phyloP scores from a whole-genome alignment of 768 basidiomycete genomes.

The Agrocybe pediades region DNA sequence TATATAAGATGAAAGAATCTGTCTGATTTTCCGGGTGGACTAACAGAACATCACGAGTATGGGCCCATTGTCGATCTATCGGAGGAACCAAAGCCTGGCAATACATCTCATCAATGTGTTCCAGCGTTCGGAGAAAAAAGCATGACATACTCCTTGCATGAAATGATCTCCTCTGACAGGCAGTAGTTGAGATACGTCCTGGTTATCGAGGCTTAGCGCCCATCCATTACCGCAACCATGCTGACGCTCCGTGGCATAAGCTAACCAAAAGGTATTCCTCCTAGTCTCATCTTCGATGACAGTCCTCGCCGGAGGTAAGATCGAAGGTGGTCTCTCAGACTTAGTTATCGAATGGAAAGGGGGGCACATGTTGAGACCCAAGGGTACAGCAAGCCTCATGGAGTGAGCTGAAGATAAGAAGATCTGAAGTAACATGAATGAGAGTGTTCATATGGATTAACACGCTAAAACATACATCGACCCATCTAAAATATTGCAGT shows the following conservation, averaged over 20 bases:
- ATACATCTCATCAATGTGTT: background rate
- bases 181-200: slow-evolving; percentile 71
- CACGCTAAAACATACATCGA: slow-evolving; percentile 50
- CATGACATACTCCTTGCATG: slow-evolving; percentile 59
- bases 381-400: slow-evolving; percentile 60
- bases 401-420: slow-evolving; percentile 60
- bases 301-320: slow-evolving; percentile 59
- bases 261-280: slow-evolving; percentile 74
- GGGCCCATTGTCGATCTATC: slow-evolving; percentile 67
- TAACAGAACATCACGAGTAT: slow-evolving; percentile 60
- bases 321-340: slow-evolving; percentile 54
- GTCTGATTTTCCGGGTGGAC: slow-evolving; percentile 61
- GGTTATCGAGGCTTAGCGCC: slow-evolving; percentile 71
- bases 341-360: slow-evolving; percentile 70
- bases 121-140: background rate
- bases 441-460: background rate
- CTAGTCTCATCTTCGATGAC: slow-evolving; percentile 72
- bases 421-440: slow-evolving; percentile 40
- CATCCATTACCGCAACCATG: slow-evolving; percentile 71
- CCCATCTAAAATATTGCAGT: slow-evolving; percentile 53
- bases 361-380: slow-evolving; percentile 68
- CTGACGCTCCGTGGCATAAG: slow-evolving; percentile 69
- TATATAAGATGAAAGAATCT: slow-evolving; percentile 72
- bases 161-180: slow-evolving; percentile 64
- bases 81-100: slow-evolving; percentile 47